These are phyloP conservation scores for Dendrocalamus latiflorus DNA, from an alignment of 202 grass and related monocot species.

Conservation along the genomic window DNA sequence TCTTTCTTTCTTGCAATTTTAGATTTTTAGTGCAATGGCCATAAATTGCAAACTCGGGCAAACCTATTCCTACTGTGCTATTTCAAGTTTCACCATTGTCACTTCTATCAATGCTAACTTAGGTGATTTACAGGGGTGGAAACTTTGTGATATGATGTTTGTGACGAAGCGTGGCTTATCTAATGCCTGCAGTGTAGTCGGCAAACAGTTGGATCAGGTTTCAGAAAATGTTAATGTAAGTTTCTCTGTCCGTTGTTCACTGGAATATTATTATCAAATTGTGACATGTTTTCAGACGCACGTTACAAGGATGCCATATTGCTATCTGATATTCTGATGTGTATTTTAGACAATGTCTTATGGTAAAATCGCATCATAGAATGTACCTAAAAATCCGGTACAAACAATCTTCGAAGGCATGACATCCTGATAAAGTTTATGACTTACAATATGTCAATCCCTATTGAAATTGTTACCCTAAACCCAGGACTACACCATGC, in stretches of 20 bases:
- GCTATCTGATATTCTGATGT: background rate
- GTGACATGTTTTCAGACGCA: background rate
- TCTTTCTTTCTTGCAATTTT: background rate
- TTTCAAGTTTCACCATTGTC: slow-evolving; percentile 15
- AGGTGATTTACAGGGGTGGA: slow-evolving; percentile 66
- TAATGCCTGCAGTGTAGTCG: slow-evolving; percentile 64
- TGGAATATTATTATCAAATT: background rate
- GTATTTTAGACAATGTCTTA: background rate
- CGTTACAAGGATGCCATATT: background rate
- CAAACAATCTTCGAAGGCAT: background rate
- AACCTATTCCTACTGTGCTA: background rate
- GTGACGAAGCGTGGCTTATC: slow-evolving; percentile 73
- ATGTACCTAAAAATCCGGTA: background rate
- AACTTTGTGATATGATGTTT: slow-evolving; percentile 94
- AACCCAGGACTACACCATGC: background rate
- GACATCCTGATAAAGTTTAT: background rate
- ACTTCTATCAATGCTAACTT: slow-evolving; percentile 31
- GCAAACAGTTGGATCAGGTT: slow-evolving; percentile 87
- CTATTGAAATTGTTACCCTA: background rate
- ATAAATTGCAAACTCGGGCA: background rate
- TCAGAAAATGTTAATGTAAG: slow-evolving; percentile 71
- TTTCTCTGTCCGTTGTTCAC: slow-evolving; percentile 18
- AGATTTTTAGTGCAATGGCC: background rate
- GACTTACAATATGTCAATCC: background rate
- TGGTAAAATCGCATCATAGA: background rate